Evolutionary conservation across 202 grass and related monocot genomes (phyloP).

Genomic region (Saccharum hybrid): DNA sequence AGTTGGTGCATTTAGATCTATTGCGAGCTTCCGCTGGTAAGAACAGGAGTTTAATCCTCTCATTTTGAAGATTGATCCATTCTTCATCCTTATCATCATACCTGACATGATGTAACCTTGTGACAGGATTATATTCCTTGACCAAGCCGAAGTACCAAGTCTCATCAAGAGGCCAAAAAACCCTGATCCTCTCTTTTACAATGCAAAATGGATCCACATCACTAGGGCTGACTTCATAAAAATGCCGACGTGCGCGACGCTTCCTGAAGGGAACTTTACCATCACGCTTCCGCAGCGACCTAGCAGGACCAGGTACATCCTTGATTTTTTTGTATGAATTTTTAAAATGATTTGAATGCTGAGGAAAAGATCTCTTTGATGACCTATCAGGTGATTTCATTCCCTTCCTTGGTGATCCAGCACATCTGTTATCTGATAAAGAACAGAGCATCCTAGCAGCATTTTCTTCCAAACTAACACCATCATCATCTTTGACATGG

Average conservation of each 20-base stretch:
- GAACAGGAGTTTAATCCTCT: conserved; percentile 93
- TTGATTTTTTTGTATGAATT: conserved; percentile 42
- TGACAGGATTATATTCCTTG: conserved; percentile 87
- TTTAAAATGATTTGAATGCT: conserved; percentile 44
- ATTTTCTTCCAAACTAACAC: conserved; percentile 87
- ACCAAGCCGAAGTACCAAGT: conserved; percentile 90
- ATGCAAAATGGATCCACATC: conserved; percentile 86
- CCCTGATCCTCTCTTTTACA: conserved; percentile 84
- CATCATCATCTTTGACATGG: conserved; percentile 52
- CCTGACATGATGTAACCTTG: conserved; percentile 75
- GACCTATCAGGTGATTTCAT: conserved; percentile 41
- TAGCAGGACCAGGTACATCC: conserved; percentile 45
- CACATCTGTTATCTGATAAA: conserved; percentile 72
- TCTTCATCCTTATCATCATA: conserved; percentile 98
- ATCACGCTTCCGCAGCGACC: conserved; percentile 61
- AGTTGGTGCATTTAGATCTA: conserved; percentile 56
- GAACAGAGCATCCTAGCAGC: conserved; percentile 98
- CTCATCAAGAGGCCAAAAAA: conserved; percentile 95
- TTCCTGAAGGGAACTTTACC: conserved; percentile 57
- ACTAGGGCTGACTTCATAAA: conserved; percentile 76
- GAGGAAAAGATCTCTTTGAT: conserved; percentile 35
- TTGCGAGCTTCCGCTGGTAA: conserved; percentile 71
- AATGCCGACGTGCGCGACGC: conserved; percentile 74
- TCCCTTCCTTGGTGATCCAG: conserved; percentile 46
- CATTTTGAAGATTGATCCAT: conserved; percentile 95